phyloP scores from a whole-genome alignment of 495 filamentous ascomycete genomes.

The Penicillium lividum region DNA sequence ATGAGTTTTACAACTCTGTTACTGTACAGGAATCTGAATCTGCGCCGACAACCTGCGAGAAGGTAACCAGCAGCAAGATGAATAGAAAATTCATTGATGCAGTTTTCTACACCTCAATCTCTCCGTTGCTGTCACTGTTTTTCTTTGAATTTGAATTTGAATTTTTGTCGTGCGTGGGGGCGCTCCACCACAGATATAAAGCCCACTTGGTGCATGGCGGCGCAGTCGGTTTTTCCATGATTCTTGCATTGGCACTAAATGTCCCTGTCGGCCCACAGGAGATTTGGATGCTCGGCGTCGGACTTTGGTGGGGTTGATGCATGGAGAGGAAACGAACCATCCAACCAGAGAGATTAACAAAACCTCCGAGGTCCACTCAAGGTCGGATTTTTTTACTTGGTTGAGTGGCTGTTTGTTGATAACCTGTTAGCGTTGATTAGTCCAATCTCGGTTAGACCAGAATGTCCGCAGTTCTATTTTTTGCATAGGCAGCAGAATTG shows the following conservation, averaged over 20 bases:
- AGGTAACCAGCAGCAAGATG: neutral
- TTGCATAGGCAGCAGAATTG: constrained; percentile 9
- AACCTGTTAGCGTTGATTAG: too few species aligned
- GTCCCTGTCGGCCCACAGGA: neutral
- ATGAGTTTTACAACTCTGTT: neutral
- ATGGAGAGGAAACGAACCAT: neutral
- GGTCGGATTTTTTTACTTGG: neutral
- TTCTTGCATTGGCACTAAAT: constrained; percentile 4
- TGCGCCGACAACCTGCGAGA: constrained; percentile 6
- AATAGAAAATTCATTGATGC: constrained; percentile 4
- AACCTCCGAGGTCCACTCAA: neutral
- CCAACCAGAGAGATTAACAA: neutral
- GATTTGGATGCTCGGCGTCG: neutral
- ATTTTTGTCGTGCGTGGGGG: neutral
- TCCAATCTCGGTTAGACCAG: neutral
- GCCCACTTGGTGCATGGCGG: neutral
- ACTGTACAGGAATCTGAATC: constrained; percentile 9
- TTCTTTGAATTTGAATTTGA: neutral
- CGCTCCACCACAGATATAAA: neutral
- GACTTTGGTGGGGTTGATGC: neutral
- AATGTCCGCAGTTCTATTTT: neutral
- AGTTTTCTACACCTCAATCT: neutral
- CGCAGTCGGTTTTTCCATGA: neutral
- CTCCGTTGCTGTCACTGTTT: neutral
- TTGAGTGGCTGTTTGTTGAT: neutral